These are phyloP conservation scores for Lasiodiplodia sp. DNA, from an alignment of 2,329 filamentous ascomycete species.

Conservation along the genomic window DNA sequence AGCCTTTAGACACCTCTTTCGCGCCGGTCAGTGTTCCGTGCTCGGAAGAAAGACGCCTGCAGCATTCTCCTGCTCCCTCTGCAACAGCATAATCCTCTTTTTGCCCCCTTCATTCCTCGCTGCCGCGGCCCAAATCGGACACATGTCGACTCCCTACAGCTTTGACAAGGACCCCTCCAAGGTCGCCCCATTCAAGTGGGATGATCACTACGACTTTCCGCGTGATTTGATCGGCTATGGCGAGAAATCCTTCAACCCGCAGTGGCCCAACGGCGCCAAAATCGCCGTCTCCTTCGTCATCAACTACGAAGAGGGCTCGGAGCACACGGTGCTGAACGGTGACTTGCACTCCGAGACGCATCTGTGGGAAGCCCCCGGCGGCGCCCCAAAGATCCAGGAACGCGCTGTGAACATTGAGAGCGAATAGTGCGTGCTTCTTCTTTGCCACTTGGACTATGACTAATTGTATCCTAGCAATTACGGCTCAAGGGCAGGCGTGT, in stretches of 20 bases:
- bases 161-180: slow-evolving; percentile 20
- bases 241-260: slow-evolving; percentile 46
- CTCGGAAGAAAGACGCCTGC: background rate
- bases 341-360: slow-evolving; percentile 43
- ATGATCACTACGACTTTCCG: slow-evolving; percentile 40
- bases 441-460: background rate
- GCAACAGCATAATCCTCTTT: background rate
- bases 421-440: slow-evolving; percentile 46
- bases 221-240: slow-evolving; percentile 55
- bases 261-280: slow-evolving; percentile 48
- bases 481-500: slow-evolving; percentile 58
- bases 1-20: background rate
- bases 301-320: slow-evolving; percentile 48
- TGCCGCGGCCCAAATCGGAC: background rate
- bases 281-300: slow-evolving; percentile 50
- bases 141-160: slow-evolving; percentile 24
- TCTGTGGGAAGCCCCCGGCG: slow-evolving; percentile 43
- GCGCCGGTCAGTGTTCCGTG: background rate
- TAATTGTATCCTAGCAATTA: slow-evolving; percentile 49
- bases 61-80: background rate
- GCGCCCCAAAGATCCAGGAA: slow-evolving; percentile 48
- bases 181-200: slow-evolving; percentile 40
- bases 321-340: slow-evolving; percentile 44
- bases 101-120: background rate
- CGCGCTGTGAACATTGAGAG: slow-evolving; percentile 57